phyloP scores from a whole-genome alignment of 306 rosid genomes.

The Fragaria nilgerrensis region DNA sequence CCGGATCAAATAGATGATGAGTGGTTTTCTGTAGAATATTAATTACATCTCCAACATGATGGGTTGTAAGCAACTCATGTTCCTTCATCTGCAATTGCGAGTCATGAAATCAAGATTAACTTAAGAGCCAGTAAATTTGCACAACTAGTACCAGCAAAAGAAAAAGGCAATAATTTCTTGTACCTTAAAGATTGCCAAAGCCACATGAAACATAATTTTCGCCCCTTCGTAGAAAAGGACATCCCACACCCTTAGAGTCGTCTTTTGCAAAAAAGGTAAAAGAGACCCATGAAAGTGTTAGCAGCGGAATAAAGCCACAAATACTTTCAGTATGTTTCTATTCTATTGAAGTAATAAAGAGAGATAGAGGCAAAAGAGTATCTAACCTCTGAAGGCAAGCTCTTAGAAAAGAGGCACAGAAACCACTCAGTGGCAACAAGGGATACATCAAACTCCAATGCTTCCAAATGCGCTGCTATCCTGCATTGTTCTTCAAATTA shows the following conservation, averaged over 20 bases:
- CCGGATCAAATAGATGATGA: slow-evolving; percentile 95
- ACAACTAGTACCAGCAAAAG: neutral
- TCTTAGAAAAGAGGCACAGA: slow-evolving; percentile 90
- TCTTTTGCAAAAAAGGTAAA: slow-evolving; percentile 34
- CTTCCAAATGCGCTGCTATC: slow-evolving; percentile 80
- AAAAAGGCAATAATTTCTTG: slow-evolving; percentile 10
- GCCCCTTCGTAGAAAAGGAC: slow-evolving; percentile 96
- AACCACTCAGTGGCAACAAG: slow-evolving; percentile 99
- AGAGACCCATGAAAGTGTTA: slow-evolving; percentile 24
- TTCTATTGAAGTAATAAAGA: neutral
- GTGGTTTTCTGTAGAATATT: slow-evolving; percentile 74
- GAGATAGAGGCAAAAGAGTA: neutral
- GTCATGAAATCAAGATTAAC: slow-evolving; percentile 25
- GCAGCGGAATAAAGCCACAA: slow-evolving; percentile 13
- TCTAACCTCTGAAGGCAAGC: slow-evolving; percentile 92
- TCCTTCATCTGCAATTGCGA: slow-evolving; percentile 82
- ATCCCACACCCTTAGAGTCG: slow-evolving; percentile 96
- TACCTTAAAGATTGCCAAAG: slow-evolving; percentile 96
- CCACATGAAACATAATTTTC: slow-evolving; percentile 82
- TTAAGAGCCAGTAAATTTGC: neutral
- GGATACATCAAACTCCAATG: slow-evolving; percentile 88
- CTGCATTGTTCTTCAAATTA: slow-evolving; percentile 52
- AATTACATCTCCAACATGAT: slow-evolving; percentile 93
- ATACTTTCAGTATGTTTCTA: slow-evolving; percentile 12
- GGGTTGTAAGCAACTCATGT: slow-evolving; percentile 66